Percentiles rank a stretch among this genome's conserved stretches.
Conservation (phyloP, 768 basidiomycete genomes). For the Amanita brunnescens region DNA sequence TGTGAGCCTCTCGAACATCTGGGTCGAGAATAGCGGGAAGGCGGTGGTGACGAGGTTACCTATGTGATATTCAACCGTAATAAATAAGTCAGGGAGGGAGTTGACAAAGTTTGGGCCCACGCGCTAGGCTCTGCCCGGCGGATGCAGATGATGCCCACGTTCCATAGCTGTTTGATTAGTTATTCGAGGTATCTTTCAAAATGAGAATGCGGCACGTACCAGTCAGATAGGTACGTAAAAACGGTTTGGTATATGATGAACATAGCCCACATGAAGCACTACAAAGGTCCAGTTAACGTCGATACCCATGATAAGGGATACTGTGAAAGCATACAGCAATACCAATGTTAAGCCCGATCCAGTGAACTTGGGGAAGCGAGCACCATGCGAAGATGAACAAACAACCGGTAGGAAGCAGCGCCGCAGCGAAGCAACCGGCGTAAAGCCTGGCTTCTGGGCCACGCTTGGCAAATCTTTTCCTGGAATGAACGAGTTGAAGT, state of each 20-base stretch:
- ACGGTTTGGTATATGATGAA: slow-evolving; percentile 52
- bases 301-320: not conserved
- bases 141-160: slow-evolving; percentile 62
- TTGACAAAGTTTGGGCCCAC: slow-evolving; percentile 29
- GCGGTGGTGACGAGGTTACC: slow-evolving; percentile 41
- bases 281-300: not conserved
- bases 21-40: slow-evolving; percentile 57
- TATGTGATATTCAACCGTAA: slow-evolving; percentile 11
- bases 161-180: slow-evolving; percentile 44
- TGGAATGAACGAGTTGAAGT: slow-evolving; percentile 8
- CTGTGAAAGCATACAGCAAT: slow-evolving; percentile 32
- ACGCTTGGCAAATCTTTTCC: slow-evolving; percentile 23
- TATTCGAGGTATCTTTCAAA: no score
- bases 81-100: no score
- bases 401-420: slow-evolving; percentile 46
- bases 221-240: slow-evolving; percentile 58
- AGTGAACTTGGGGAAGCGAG: slow-evolving; percentile 42
- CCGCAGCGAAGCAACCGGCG: slow-evolving; percentile 42
- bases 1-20: slow-evolving; percentile 47
- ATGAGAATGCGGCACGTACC: slow-evolving; percentile 32
- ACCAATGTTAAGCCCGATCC: slow-evolving; percentile 53
- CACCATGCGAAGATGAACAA: slow-evolving; percentile 75
- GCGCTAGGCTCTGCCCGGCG: slow-evolving; percentile 55
- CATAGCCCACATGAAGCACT: slow-evolving; percentile 42
- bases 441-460: slow-evolving; percentile 56